A percentile compares a stretch with the other conserved stretches of the same genome.
These are phyloP conservation scores for Lenzites betulinus DNA, from an alignment of 768 basidiomycete genomes.

Conservation along the genomic window DNA sequence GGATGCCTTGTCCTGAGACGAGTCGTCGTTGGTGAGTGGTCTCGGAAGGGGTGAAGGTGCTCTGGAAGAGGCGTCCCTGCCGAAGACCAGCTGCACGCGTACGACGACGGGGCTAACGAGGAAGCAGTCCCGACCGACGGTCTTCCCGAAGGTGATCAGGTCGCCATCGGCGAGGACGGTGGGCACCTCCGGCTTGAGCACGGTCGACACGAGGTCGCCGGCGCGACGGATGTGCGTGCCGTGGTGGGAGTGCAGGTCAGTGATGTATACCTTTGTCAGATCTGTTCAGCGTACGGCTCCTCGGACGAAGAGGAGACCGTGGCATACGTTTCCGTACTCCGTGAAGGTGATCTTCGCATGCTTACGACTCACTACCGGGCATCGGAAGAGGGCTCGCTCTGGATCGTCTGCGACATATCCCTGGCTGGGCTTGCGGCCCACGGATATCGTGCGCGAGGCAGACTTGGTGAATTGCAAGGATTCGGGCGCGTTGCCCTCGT, in stretches of 20 bases:
- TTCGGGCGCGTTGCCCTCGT: slow-evolving; percentile 46
- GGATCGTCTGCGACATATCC: slow-evolving; percentile 41
- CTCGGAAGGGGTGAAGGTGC: slow-evolving; percentile 15
- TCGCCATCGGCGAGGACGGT: slow-evolving; percentile 66
- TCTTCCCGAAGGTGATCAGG: slow-evolving; percentile 75
- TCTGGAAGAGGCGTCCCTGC: slow-evolving; percentile 10
- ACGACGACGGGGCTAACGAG: slow-evolving; percentile 64
- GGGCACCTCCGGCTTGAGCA: slow-evolving; percentile 56
- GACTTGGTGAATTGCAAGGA: slow-evolving; percentile 54
- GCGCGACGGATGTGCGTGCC: slow-evolving; percentile 67
- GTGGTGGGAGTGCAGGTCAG: slow-evolving; percentile 74
- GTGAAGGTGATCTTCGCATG: slow-evolving; percentile 79
- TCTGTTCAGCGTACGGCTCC: slow-evolving; percentile 23
- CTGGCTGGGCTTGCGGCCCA: slow-evolving; percentile 66
- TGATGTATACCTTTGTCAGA: slow-evolving; percentile 59
- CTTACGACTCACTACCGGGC: slow-evolving; percentile 76
- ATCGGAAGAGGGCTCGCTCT: slow-evolving; percentile 63
- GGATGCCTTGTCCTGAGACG: slow-evolving; percentile 25
- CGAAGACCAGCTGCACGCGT: slow-evolving; percentile 56
- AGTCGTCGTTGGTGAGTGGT: slow-evolving; percentile 11
- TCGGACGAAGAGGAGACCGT: slow-evolving; percentile 21
- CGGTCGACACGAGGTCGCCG: slow-evolving; percentile 49
- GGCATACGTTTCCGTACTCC: slow-evolving; percentile 64
- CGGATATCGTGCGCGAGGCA: slow-evolving; percentile 52
- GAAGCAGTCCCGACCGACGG: slow-evolving; percentile 62